phyloP scores from a whole-genome alignment of 768 basidiomycete species.

The Termitomyces sp. region DNA sequence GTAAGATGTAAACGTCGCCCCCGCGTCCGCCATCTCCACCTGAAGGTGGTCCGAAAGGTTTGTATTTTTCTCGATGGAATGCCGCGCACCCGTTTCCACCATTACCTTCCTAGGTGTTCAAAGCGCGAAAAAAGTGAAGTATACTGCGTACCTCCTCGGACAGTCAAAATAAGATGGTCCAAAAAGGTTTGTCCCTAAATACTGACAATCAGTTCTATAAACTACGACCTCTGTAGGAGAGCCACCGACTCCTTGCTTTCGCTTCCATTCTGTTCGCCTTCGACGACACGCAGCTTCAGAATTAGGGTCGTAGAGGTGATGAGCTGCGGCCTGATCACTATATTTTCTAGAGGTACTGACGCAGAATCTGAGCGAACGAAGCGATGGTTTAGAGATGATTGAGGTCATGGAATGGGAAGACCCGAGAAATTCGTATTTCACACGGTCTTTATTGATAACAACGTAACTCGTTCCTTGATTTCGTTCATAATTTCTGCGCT shows the following conservation, averaged over 20 bases:
- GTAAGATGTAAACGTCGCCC: slow-evolving; percentile 80
- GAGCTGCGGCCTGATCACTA: slow-evolving; percentile 1
- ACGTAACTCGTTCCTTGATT: background rate
- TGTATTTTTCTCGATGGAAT: slow-evolving; percentile 87
- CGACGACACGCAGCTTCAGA: slow-evolving; percentile 38
- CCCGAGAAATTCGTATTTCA: background rate
- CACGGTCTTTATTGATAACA: background rate
- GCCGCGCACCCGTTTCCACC: slow-evolving; percentile 92
- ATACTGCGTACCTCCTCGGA: slow-evolving; percentile 58
- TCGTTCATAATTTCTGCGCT: too few species aligned
- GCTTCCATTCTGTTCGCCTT: slow-evolving; percentile 70
- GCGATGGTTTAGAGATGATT: slow-evolving; percentile 3
- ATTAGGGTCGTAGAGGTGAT: slow-evolving; percentile 18
- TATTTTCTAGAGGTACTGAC: background rate
- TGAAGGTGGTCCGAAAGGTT: slow-evolving; percentile 81
- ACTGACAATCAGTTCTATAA: slow-evolving; percentile 7
- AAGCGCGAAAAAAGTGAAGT: background rate
- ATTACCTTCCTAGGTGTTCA: slow-evolving; percentile 44
- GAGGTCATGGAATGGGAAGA: slow-evolving; percentile 6
- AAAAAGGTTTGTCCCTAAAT: slow-evolving; percentile 71
- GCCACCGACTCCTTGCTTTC: slow-evolving; percentile 56
- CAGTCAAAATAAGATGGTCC: slow-evolving; percentile 75
- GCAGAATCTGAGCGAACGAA: background rate
- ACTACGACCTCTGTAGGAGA: background rate
- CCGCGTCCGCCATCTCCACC: slow-evolving; percentile 92